Conservation (phyloP, 2,329 filamentous ascomycete genomes). For the Fusarium napiforme region DNA sequence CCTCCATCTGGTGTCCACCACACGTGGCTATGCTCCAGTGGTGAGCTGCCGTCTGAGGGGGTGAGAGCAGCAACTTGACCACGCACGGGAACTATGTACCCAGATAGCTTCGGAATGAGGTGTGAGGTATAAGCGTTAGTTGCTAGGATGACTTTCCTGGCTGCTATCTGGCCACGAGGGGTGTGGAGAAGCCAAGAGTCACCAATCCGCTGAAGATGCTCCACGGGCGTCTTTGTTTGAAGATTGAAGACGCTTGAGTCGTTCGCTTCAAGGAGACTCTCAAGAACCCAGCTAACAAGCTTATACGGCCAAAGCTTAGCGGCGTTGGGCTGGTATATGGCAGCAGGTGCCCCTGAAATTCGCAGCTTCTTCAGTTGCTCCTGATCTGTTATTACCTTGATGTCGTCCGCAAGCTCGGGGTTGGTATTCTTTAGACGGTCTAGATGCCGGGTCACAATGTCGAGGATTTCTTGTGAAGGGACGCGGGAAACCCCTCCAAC, state of each 20-base stretch:
- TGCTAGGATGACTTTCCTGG: constrained; percentile 76
- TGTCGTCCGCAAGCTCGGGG: constrained; percentile 66
- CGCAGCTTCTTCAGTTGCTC: constrained; percentile 62
- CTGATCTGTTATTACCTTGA: constrained; percentile 53
- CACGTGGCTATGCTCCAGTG: constrained; percentile 69
- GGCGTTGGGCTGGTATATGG: constrained; percentile 71
- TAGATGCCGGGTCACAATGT: constrained; percentile 62
- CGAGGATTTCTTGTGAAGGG: constrained; percentile 66
- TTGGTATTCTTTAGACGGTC: constrained; percentile 59
- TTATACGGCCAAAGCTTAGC: constrained; percentile 87
- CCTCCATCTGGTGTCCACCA: constrained; percentile 64
- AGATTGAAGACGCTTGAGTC: constrained; percentile 69
- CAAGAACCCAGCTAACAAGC: constrained; percentile 77
- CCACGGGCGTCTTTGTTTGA: constrained; percentile 78
- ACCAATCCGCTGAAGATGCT: constrained; percentile 54
- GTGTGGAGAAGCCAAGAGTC: constrained; percentile 72
- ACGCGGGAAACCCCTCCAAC: constrained; percentile 73
- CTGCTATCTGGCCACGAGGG: constrained; percentile 71
- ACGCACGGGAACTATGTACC: constrained; percentile 79
- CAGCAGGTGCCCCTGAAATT: constrained; percentile 68
- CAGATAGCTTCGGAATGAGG: constrained; percentile 74
- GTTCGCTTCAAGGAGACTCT: constrained; percentile 60
- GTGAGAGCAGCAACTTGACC: constrained; percentile 77
- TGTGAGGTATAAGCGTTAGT: constrained; percentile 87
- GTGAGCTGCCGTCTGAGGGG: constrained; percentile 58